These are phyloP conservation scores for Calocybe indica DNA, from an alignment of 768 basidiomycete genomes.

Conservation along the genomic window DNA sequence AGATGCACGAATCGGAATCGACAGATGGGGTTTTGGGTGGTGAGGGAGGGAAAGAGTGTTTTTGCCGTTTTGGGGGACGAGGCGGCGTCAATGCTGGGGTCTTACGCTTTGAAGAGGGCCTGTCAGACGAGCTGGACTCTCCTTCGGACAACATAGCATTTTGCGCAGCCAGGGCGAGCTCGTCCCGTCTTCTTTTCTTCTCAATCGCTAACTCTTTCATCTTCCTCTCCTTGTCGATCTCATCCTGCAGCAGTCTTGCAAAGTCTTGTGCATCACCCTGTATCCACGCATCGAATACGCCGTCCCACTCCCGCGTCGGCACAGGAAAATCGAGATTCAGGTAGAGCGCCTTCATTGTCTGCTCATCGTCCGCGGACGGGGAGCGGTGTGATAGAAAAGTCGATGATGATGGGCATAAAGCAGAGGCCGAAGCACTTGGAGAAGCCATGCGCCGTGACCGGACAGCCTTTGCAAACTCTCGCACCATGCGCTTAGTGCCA, in stretches of 20 bases:
- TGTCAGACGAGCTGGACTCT: too few species aligned
- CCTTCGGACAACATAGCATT: too few species aligned
- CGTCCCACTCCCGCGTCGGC: slow-evolving; percentile 83
- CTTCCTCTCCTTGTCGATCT: slow-evolving; percentile 48
- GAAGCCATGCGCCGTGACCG: slow-evolving; percentile 39
- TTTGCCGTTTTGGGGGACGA: slow-evolving; percentile 11
- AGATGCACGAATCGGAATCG: background rate
- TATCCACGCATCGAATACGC: slow-evolving; percentile 86
- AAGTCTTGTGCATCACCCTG: slow-evolving; percentile 85
- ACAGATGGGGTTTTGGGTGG: slow-evolving; percentile 12
- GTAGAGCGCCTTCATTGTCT: slow-evolving; percentile 64
- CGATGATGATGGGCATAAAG: slow-evolving; percentile 31
- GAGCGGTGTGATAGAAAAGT: slow-evolving; percentile 42
- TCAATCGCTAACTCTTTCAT: slow-evolving; percentile 50
- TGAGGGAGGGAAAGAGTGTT: slow-evolving; percentile 7
- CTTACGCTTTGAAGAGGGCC: slow-evolving; percentile 7
- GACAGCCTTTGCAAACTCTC: slow-evolving; percentile 80
- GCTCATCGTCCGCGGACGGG: slow-evolving; percentile 40
- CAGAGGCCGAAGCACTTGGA: slow-evolving; percentile 23
- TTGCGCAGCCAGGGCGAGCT: slow-evolving; percentile 7
- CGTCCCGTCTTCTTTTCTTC: slow-evolving; percentile 52
- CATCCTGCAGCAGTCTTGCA: slow-evolving; percentile 52
- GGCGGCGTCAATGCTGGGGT: slow-evolving; percentile 1
- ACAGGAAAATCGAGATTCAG: slow-evolving; percentile 85
- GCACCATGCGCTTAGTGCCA: slow-evolving; percentile 87